Conservation (phyloP, 768 basidiomycete species). For the Phlebiopsis flavidoalba region DNA sequence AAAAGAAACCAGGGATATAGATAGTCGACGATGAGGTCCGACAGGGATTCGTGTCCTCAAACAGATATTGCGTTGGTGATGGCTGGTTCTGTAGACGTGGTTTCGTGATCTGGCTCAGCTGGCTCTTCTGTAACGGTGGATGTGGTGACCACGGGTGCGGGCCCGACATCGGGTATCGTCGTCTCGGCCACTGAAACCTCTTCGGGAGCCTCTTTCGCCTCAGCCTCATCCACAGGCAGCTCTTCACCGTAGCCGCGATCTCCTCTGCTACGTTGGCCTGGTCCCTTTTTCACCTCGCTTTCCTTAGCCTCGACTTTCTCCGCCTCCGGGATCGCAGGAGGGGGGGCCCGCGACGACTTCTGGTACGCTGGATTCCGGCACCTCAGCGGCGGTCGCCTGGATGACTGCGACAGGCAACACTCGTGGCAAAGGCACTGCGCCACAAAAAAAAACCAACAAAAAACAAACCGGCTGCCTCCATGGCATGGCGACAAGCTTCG, state of each 20-base stretch:
- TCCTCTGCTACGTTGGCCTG: slow-evolving; percentile 23
- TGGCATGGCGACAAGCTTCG: background rate
- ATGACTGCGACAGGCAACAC: slow-evolving; percentile 30
- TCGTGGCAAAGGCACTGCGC: slow-evolving; percentile 34
- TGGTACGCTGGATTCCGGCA: background rate
- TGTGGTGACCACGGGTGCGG: background rate
- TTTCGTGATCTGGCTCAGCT: background rate
- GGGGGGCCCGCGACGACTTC: slow-evolving; percentile 10
- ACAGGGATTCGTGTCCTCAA: slow-evolving; percentile 3
- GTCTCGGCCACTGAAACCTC: background rate
- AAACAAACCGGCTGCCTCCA: slow-evolving; percentile 26
- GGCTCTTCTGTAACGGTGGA: background rate
- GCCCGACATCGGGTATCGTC: background rate
- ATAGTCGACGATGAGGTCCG: slow-evolving; percentile 3
- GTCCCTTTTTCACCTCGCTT: slow-evolving; percentile 25
- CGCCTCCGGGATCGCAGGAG: too few relatives aligned
- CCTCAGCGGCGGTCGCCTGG: slow-evolving; percentile 24
- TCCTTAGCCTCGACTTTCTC: slow-evolving; percentile 22
- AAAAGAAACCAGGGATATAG: background rate
- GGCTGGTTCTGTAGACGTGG: background rate
- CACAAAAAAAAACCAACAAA: too few relatives aligned
- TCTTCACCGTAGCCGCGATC: slow-evolving; percentile 68
- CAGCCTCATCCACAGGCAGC: slow-evolving; percentile 13
- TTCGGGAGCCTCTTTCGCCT: background rate
- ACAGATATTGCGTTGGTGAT: background rate